Evolutionary conservation across 768 basidiomycete species (phyloP), one percentile per base, ranked within the genome.

Genomic region (Kwoniella mangroviensis): DNA sequence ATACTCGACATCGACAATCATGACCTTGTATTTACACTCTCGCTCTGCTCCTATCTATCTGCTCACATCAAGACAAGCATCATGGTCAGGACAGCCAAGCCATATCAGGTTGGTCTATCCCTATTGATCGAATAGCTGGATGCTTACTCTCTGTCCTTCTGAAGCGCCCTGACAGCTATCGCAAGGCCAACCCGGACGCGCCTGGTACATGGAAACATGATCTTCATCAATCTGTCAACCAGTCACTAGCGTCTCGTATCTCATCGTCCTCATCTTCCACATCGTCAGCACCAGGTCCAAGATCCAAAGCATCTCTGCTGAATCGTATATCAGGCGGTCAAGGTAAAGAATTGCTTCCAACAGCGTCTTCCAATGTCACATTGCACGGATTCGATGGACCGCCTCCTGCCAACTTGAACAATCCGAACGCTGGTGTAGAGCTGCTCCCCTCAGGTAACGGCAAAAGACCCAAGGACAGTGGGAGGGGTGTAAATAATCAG

Each of bases 171-270:
- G 57, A 68, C 4, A 13, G 68, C 7, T 43, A 72, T 42, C 63
- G 63, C 9, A 63, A 63, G 56, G 42, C 54, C 42, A 72, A 77
- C 55, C 75, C 79, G 24, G 79, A 78, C 66, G 73, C 73, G n/a
- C 65, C 73, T 12, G 79, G 75, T 15, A 22, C 69, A 53, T 81
- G 80, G 80, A 81, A 75, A 64, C 80, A 81, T 63, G 80, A 81
- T 43, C 66, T 81, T 6, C 71, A 76, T 49, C 45, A 68, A n/a
- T 26, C 73, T 5, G 66, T 60, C 56, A 64, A 65, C 22, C 49
- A 24, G 11, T 72, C 75, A 13, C 65, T 72, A 17, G 66, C 74
- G 10, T 63, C 66, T 28, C 21, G 70, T 12, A 24, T 74, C 53
- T 59, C 52, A 28, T 28, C 43, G 26, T 42, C 63, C 21, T 45